Base-by-base conservation (phyloP, 257 asterid genomes). In the Capsicum baccatum region DNA sequence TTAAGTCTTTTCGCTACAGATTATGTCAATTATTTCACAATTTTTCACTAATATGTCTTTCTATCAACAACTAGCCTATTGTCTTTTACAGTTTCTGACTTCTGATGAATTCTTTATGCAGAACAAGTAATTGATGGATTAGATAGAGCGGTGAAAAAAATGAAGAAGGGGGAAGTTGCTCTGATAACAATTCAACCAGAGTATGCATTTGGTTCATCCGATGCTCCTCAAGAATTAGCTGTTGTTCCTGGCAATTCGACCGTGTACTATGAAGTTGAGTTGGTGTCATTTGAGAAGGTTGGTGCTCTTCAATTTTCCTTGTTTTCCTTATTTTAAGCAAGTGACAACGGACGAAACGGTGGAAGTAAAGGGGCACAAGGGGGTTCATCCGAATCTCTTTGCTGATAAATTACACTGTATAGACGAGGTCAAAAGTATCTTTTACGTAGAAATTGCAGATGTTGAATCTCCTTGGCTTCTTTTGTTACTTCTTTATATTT, bases 81-180 rank as follows among this genome's bases (percentile, higher is more conserved):
- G 1, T 55, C 54, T 3, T 76, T 50, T 19, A 9, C 14, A 79
- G 26, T 35, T 79, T 79, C 17, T 79, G 37, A 79, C 70, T 33
- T 4, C 3, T 35, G 11, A 57, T 79, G 64, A 35, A 57, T 35
- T 54, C 35, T 68, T 57, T 17, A 12, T 76, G 3, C 81, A 92
- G 95, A 93, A 19, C 87, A 88, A 88, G 97, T 91, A 17, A 85
- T 91, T 7, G 90, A 90, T 79, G 94, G 94, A 21, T 91, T 92
- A 21, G 96, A 92, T 57, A 86, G 86, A 81, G 92, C 90, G 9
- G 83, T 90, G 60, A 90, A 87, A 87, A 89, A 91, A 55, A 90
- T 91, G 96, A 92, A 91, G 86, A 91, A 89, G 54, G 94, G 92
- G 0, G 96, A 92, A 83, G 68, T 86, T 11, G 89, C 96, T 64